These are phyloP conservation scores for Clarireedia hainanense DNA, from an alignment of 2,329 filamentous ascomycete genomes.

Conservation along the genomic window DNA sequence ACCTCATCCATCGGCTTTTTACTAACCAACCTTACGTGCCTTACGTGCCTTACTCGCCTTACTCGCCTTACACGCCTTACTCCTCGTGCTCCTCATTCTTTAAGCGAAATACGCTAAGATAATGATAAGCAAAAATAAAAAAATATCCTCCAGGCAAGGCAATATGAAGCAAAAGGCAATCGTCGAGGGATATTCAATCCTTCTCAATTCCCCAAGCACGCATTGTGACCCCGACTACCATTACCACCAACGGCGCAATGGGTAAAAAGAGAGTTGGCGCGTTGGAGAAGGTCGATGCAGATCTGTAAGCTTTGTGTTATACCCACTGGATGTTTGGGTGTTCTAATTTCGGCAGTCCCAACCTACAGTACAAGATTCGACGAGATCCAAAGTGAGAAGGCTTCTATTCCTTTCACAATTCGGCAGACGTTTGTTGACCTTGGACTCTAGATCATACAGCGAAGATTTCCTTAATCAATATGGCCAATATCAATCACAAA, in stretches of 20 bases:
- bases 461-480: constrained; percentile 86
- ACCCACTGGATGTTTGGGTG: no score
- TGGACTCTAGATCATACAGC: constrained; percentile 61
- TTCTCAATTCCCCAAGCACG: no score
- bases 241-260: constrained; percentile 40
- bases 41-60: no score
- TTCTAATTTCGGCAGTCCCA: constrained; percentile 47
- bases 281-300: constrained; percentile 90
- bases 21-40: not conserved
- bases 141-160: not conserved
- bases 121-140: constrained; percentile 8
- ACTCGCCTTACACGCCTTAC: no score
- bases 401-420: not conserved
- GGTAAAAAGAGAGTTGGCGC: constrained; percentile 85
- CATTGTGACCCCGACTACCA: not conserved
- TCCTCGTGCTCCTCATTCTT: no score
- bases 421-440: constrained; percentile 6
- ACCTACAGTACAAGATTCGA: constrained; percentile 85
- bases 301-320: constrained; percentile 48
- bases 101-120: constrained; percentile 8
- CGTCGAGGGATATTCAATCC: no score
- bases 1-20: not conserved
- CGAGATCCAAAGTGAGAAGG: constrained; percentile 65
- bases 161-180: not conserved
- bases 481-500: constrained; percentile 83